Percentiles rank a stretch among this genome's conserved stretches.
Conservation (phyloP, 768 basidiomycete genomes). For the Lactarius quietus region DNA sequence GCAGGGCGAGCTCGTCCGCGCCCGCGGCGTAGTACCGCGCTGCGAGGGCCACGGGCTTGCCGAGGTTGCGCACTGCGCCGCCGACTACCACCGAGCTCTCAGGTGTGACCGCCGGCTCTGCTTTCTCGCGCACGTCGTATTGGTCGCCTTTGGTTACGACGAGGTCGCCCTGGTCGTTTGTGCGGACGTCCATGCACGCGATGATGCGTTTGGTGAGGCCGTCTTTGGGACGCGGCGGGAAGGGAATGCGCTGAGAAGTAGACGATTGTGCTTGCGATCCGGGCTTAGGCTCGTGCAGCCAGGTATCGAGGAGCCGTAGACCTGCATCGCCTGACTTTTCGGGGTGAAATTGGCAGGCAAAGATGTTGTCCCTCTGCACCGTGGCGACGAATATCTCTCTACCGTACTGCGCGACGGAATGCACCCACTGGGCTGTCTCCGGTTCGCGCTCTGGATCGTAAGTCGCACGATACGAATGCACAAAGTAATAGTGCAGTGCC, state of each 20-base stretch:
- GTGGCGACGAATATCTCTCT: slow-evolving; percentile 84
- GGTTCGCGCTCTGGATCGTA: slow-evolving; percentile 57
- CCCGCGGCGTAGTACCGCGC: slow-evolving; percentile 81
- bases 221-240: slow-evolving; percentile 46
- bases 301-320: slow-evolving; percentile 69
- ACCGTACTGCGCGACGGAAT: slow-evolving; percentile 93
- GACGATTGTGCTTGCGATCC: slow-evolving; percentile 35
- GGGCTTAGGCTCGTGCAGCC: slow-evolving; percentile 62
- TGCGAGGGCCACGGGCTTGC: slow-evolving; percentile 92
- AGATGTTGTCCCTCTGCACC: slow-evolving; percentile 79
- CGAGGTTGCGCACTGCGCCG: slow-evolving; percentile 90
- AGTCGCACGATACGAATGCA: slow-evolving; percentile 89
- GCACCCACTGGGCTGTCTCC: slow-evolving; percentile 67
- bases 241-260: slow-evolving; percentile 36
- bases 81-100: slow-evolving; percentile 41
- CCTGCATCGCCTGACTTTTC: slow-evolving; percentile 95
- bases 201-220: slow-evolving; percentile 91
- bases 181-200: slow-evolving; percentile 96
- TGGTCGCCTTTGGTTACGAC: slow-evolving; percentile 99
- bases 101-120: slow-evolving; percentile 55
- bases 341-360: slow-evolving; percentile 95
- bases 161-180: slow-evolving; percentile 93
- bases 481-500: slow-evolving; percentile 87
- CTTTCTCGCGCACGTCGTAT: slow-evolving; percentile 93
- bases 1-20: slow-evolving; percentile 94